Conservation (phyloP, 2,329 filamentous ascomycete species). For the Colletotrichum shisoi region DNA sequence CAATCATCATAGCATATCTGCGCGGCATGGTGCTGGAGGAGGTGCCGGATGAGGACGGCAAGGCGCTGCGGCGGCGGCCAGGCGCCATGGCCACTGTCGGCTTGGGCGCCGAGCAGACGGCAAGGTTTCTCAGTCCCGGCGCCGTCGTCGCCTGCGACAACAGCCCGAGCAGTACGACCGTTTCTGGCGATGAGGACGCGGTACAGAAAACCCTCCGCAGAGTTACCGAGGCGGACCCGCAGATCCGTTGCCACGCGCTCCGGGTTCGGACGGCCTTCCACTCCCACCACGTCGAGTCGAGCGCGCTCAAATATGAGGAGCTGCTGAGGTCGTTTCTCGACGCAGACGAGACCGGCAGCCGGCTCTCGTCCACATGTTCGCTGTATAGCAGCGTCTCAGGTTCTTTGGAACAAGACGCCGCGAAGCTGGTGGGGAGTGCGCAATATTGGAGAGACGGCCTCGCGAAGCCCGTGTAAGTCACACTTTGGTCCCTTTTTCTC, state of each 20-base stretch:
- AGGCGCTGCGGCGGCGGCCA: background rate
- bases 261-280: conserved; percentile 16
- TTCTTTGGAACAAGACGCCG: background rate
- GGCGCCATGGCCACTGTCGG: background rate
- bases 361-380: background rate
- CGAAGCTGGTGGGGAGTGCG: background rate
- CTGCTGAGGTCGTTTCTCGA: conserved; percentile 1
- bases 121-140: background rate
- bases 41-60: too few relatives aligned
- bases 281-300: conserved; percentile 6
- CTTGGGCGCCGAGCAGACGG: background rate
- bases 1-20: conserved; percentile 50
- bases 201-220: background rate
- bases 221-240: background rate
- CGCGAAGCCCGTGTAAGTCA: conserved; percentile 6
- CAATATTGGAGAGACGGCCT: conserved; percentile 9
- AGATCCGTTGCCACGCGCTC: conserved; percentile 28
- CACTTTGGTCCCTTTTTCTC: too few relatives aligned
- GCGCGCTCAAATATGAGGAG: background rate
- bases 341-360: background rate
- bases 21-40: conserved; percentile 10
- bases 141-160: conserved; percentile 12
- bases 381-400: conserved; percentile 10
- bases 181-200: conserved; percentile 16
- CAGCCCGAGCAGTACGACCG: conserved; percentile 1